Percentiles rank a stretch among this genome's conserved stretches.
Evolutionary conservation across 345 rosid genomes (phyloP).

Genomic region (Acer saccharum): DNA sequence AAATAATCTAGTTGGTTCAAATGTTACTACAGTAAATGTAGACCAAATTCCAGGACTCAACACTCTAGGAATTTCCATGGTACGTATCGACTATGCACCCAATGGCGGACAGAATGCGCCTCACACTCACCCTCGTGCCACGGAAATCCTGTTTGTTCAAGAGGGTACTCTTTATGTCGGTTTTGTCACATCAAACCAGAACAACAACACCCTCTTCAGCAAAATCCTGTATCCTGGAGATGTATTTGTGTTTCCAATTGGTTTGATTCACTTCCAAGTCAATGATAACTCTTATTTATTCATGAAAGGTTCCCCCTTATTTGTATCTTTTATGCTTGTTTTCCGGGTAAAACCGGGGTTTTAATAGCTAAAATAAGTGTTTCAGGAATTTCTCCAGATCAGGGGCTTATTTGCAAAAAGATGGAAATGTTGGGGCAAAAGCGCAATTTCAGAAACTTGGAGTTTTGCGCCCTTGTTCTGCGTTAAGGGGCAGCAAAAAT

Average conservation of each 20-base stretch:
- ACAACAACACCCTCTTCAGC: conserved; percentile 20
- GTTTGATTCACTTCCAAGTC: conserved; percentile 30
- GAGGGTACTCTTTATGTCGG: conserved; percentile 35
- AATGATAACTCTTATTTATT: too few species aligned
- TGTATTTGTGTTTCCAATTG: conserved; percentile 31
- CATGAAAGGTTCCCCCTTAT: too few species aligned
- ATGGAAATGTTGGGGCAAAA: too few species aligned
- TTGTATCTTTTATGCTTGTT: too few species aligned
- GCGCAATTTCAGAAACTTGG: too few species aligned
- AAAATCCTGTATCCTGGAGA: conserved; percentile 27
- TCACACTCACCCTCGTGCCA: conserved; percentile 33
- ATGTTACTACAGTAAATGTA: conserved; percentile 12
- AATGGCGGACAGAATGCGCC: conserved; percentile 37
- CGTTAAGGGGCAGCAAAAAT: too few species aligned
- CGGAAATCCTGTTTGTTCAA: conserved; percentile 21
- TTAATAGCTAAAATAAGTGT: too few species aligned
- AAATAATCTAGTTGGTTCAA: conserved; percentile 14
- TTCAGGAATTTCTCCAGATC: too few species aligned
- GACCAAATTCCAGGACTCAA: conserved; percentile 30
- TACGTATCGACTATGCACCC: conserved; percentile 33
- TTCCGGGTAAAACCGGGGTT: too few species aligned
- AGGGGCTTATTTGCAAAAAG: too few species aligned
- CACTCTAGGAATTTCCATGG: conserved; percentile 29
- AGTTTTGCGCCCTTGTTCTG: too few species aligned
- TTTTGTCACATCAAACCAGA: conserved; percentile 26